Conservation (phyloP, 306 rosid genomes). For the Neltuma alba region DNA sequence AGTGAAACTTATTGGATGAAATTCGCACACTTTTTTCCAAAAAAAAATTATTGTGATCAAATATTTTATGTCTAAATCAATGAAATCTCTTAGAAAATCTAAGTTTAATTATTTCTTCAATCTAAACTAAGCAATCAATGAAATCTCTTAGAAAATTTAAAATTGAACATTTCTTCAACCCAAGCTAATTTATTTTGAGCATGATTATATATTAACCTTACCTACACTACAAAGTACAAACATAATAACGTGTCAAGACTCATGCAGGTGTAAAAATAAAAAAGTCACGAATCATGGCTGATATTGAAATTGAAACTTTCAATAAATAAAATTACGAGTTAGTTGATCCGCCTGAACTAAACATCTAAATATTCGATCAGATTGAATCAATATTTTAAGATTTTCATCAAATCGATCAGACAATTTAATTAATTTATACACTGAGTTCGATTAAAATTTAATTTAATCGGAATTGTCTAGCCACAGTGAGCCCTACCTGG, state of each 20-base stretch:
- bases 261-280: background rate
- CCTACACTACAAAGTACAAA: too few species aligned
- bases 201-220: background rate
- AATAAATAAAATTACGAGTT: background rate
- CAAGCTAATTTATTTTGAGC: background rate
- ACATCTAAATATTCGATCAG: background rate
- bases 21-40: background rate
- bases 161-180: background rate
- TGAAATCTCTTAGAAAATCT: background rate
- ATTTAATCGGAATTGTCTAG: background rate
- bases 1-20: too few species aligned
- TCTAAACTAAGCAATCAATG: background rate
- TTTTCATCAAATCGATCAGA: background rate
- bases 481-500: conserved; percentile 48
- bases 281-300: too few species aligned
- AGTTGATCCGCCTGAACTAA: background rate
- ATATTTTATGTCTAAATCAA: background rate
- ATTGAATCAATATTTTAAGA: background rate
- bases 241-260: background rate
- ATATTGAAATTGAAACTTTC: background rate
- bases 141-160: background rate
- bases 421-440: background rate
- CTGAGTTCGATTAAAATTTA: background rate
- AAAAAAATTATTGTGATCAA: background rate
- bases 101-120: background rate